Evolutionary conservation across 768 basidiomycete genomes (phyloP).

Genomic region (Pilatotrama ljubarskyi): DNA sequence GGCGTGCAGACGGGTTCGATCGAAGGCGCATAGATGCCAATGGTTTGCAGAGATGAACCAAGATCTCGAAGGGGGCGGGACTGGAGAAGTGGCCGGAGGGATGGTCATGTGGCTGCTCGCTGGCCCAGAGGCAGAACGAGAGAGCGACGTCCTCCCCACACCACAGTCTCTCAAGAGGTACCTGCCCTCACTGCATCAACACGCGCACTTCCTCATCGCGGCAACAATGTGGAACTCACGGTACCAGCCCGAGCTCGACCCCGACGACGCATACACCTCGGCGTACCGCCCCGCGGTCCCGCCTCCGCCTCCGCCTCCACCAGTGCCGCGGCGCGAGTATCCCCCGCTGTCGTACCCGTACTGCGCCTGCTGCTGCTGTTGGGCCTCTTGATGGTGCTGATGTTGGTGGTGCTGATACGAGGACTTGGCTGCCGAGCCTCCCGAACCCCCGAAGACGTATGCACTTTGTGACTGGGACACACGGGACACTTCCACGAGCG

Average conservation of each 20-base stretch:
- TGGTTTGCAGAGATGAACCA: too few relatives aligned
- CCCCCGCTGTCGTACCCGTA: conserved; percentile 10
- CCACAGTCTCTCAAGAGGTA: neutral
- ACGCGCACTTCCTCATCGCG: neutral
- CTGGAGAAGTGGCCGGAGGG: too few relatives aligned
- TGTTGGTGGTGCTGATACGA: conserved; percentile 8
- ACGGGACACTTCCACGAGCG: conserved; percentile 16
- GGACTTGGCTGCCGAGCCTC: neutral
- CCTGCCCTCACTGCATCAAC: neutral
- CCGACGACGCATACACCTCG: conserved; percentile 8
- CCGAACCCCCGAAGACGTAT: conserved; percentile 5
- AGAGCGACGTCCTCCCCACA: too few relatives aligned
- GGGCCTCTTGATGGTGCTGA: neutral
- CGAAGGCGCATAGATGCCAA: too few relatives aligned
- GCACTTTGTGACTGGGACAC: conserved; percentile 13
- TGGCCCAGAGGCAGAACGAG: neutral
- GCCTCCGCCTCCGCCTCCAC: neutral
- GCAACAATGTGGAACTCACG: neutral
- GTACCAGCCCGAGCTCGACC: conserved; percentile 3
- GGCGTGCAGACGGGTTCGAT: too few relatives aligned
- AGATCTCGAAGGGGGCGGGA: too few relatives aligned
- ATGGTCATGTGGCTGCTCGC: too few relatives aligned
- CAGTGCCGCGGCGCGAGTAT: neutral
- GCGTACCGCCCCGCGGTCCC: neutral
- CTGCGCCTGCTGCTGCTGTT: neutral